Evolutionary conservation across 1,284 basidiomycete species (phyloP).

Genomic region (Marasmius tenuissimus): DNA sequence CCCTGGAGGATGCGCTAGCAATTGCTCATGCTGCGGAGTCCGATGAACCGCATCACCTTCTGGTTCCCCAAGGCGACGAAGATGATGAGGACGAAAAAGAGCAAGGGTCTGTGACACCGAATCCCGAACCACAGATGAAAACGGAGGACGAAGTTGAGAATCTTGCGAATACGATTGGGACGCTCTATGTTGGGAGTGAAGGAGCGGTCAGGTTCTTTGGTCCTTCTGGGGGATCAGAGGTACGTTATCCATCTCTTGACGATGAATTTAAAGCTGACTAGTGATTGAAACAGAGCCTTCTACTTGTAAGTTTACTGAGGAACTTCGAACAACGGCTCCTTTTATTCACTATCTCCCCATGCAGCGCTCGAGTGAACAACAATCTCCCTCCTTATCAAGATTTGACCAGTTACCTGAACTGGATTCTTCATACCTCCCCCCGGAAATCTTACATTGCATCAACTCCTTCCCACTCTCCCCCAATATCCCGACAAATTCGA

Average conservation of each 20-base stretch:
- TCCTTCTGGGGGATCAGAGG: conserved; percentile 43
- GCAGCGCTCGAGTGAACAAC: conserved; percentile 12
- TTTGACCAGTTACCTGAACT: conserved; percentile 28
- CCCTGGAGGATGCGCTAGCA: conserved; percentile 51
- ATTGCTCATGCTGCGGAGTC: conserved; percentile 36
- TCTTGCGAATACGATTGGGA: conserved; percentile 30
- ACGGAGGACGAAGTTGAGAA: conserved; percentile 11
- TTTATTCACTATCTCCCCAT: conserved; percentile 1
- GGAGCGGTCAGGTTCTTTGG: conserved; percentile 42
- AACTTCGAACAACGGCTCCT: background rate
- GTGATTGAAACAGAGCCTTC: conserved; percentile 34
- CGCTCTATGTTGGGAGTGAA: conserved; percentile 35
- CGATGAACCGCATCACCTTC: conserved; percentile 37
- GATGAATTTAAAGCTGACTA: background rate
- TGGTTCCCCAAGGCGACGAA: conserved; percentile 21
- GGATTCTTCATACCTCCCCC: conserved; percentile 41
- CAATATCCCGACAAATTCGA: conserved; percentile 27
- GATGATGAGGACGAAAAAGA: conserved; percentile 29
- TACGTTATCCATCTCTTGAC: conserved; percentile 17
- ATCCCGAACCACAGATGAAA: background rate
- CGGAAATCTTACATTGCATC: conserved; percentile 38
- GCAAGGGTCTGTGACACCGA: conserved; percentile 16
- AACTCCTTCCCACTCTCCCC: conserved; percentile 44
- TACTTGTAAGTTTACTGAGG: conserved; percentile 28
- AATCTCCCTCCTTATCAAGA: background rate